phyloP scores from a whole-genome alignment of 2,329 filamentous ascomycete genomes.

The Bipolaris zeicola region DNA sequence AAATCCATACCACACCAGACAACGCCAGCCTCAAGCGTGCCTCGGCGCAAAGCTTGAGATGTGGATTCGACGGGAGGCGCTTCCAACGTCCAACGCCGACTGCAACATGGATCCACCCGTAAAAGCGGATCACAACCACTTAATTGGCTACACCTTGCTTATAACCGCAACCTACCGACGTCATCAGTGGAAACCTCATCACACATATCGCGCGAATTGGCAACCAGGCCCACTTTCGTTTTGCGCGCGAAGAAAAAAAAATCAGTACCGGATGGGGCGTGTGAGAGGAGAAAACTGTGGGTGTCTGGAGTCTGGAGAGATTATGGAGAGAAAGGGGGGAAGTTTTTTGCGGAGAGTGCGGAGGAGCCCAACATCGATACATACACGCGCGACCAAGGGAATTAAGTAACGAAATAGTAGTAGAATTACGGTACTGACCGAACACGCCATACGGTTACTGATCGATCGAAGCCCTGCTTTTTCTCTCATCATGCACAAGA shows the following conservation, averaged over 20 bases:
- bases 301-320: constrained; percentile 23
- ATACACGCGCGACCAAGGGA: not conserved
- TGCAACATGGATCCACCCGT: constrained; percentile 24
- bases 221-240: constrained; percentile 5
- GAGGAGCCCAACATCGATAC: not conserved
- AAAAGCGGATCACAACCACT: constrained; percentile 27
- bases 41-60: constrained; percentile 23
- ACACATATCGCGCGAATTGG: constrained; percentile 4
- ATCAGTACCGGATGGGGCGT: constrained; percentile 5
- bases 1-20: not conserved
- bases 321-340: constrained; percentile 16
- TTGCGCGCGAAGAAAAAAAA: constrained; percentile 10
- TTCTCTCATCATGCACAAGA: not conserved
- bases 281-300: constrained; percentile 9
- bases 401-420: too few species aligned
- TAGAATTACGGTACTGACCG: too few species aligned
- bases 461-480: not conserved
- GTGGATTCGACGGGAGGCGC: constrained; percentile 17
- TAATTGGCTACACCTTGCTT: constrained; percentile 19
- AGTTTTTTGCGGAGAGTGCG: constrained; percentile 24
- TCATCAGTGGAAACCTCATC: constrained; percentile 16
- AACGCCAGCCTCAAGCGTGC: constrained; percentile 8
- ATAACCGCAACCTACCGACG: constrained; percentile 20
- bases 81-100: constrained; percentile 12
- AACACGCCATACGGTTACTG: too few species aligned